phyloP scores from a whole-genome alignment of 2,329 filamentous ascomycete genomes.

The Xylariaceae sp. region DNA sequence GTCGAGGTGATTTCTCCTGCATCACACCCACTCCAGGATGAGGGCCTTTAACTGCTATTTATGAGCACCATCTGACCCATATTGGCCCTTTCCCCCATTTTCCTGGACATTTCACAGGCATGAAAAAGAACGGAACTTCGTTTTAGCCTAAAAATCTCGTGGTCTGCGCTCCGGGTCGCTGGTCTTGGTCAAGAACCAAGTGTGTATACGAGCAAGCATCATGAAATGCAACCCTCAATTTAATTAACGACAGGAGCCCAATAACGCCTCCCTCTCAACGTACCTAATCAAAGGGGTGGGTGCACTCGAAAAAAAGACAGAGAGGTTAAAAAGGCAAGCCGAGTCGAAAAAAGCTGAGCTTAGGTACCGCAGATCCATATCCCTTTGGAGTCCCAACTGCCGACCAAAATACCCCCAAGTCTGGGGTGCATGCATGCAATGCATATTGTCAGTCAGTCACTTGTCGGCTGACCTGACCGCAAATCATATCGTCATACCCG shows the following conservation, averaged over 20 bases:
- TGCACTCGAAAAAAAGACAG: too few species aligned
- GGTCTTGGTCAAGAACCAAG: conserved; percentile 21
- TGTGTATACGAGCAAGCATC: not conserved
- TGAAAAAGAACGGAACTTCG: not conserved
- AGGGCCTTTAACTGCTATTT: not conserved
- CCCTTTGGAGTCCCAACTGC: too few species aligned
- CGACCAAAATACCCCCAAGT: too few species aligned
- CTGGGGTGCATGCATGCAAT: too few species aligned
- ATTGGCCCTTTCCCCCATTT: not conserved
- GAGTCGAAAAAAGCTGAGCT: too few species aligned
- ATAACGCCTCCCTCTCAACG: too few species aligned
- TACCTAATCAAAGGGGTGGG: too few species aligned
- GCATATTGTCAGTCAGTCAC: too few species aligned
- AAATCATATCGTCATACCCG: too few species aligned
- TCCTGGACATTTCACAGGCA: conserved; percentile 6
- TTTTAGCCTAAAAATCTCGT: conserved; percentile 27
- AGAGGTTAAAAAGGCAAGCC: too few species aligned
- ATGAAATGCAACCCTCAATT: not conserved
- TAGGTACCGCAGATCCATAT: too few species aligned
- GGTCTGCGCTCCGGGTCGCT: conserved; percentile 14
- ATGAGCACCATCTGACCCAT: not conserved
- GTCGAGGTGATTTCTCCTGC: not conserved
- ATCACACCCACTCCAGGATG: not conserved
- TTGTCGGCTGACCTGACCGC: too few species aligned
- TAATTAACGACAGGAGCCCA: not conserved